Evolutionary conservation across 352 stramenopile genomes (phyloP), one percentile per base, ranked within the genome.

Genomic region (Phytopythium ostracodes): DNA sequence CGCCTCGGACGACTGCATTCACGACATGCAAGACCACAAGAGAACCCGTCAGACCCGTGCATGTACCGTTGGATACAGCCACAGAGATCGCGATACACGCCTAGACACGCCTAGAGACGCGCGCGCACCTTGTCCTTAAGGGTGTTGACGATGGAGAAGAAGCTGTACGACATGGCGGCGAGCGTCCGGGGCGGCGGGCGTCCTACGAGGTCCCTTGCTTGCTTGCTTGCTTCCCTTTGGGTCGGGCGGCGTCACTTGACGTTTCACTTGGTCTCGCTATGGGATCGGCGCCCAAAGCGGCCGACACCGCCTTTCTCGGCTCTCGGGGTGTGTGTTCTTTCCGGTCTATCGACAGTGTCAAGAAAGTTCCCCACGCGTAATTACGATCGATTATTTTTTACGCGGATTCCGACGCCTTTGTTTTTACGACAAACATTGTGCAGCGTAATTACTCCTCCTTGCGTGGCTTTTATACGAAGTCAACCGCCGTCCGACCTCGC

Each of bases 1-100:
- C 50, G 81, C 81, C 64, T 91, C 77, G 18, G 79, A 77, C 46
- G 81, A 91, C 76, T 84, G 53, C 51, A 70, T 68, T 38, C 33
- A 11, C 33, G 57, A 71, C 73, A 54, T 72, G 15, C 65, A 75
- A 38, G 65, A 66, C 27, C 52, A 36, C 2, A 43, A 64, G n/a
- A 47, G 3, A 27, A 50, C 17, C 15, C 17, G 27, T 56, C 35
- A 18, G 15, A 24, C 17, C 33, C 33, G 33, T 7, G 29, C n/a
- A 7, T n/a, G 20, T 20, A 18, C 7, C 42, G 18, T 14, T 25
- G 14, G 38, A 44, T 18, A n/a, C 15, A n/a, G 15, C 18, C 15
- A 8, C 42, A 49, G 3, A 22, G 25, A 46, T 11, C 57, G 29
- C 36, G 27, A 36, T 2, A 40, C 20, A 18, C 29, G 35, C 44